Base-by-base conservation (phyloP, 2,329 filamentous ascomycete genomes). In the Neonectria hederae region DNA sequence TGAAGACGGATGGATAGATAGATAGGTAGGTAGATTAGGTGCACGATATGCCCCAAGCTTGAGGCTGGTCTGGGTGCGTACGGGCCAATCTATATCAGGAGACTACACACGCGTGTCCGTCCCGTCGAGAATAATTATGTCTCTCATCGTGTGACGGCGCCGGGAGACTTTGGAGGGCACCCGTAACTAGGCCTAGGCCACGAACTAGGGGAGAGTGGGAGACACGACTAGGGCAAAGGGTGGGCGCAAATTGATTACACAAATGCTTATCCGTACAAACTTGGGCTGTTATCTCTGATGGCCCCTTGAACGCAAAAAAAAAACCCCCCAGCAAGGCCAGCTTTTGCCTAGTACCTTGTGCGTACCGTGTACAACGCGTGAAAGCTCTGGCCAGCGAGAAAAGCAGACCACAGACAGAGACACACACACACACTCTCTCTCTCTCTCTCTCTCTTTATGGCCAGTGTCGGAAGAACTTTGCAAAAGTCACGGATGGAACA, bases 41-140 rank as follows among this genome's bases (percentile, higher is more conserved):
- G 22, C 21, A 28, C 30, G 21, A 49, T 30, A 32, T 43, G 24
- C 45, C 30, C 43, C 13, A 38, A 58, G 30, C 22, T 24, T 38
- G 32, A 42, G 30, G 19, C 28, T 13, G 51, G 17, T 3, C 59
- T 57, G 54, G 53, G 49, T 59, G 54, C 60, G 60, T 63, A 54
- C 49, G 61, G 61, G 13, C 61, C 55, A 63, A 54, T 42, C 26
- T 43, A 38, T 49, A 55, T 63, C 61, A 63, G 61, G 61, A 59
- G 55, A 63, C 51, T 22, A 43, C 42, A 63, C 55, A 63, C 55
- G 61, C 43, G 51, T 42, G 19, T 22, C 14, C 35, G 14, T 38
- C 14, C 35, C 35, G 45, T 32, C 43, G 32, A 28, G 32, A 28
- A 22, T 38, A 2, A 38, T 4, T 21, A 5, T 28, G 26, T 32